Percentiles rank a stretch among this genome's conserved stretches.
phyloP scores from a whole-genome alignment of 495 filamentous ascomycete genomes.

The Xylaria castorea region DNA sequence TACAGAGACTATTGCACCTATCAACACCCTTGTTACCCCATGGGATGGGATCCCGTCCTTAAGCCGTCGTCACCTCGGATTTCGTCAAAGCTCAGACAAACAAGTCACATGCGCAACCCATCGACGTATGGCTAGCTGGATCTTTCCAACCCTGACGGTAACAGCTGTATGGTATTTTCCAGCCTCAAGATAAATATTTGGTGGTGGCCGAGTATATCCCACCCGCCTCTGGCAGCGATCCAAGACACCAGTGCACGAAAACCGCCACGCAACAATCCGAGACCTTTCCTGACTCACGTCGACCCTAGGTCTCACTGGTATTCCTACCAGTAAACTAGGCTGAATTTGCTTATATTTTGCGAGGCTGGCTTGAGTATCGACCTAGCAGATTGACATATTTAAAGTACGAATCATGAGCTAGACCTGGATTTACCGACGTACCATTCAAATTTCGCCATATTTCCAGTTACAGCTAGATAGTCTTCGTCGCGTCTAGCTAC shows the following conservation, averaged over 20 bases:
- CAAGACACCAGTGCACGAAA: not conserved
- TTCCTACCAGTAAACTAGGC: not conserved
- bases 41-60: constrained; percentile 10
- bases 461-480: not conserved
- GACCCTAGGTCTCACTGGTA: not conserved
- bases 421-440: not conserved
- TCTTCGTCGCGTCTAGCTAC: not conserved
- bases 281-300: constrained; percentile 17
- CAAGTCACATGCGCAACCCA: constrained; percentile 5
- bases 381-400: constrained; percentile 1
- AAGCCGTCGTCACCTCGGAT: not conserved
- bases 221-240: not conserved
- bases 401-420: not conserved
- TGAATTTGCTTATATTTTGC: not conserved
- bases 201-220: not conserved
- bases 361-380: not conserved
- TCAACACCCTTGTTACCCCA: constrained; percentile 11
- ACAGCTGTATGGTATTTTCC: not conserved
- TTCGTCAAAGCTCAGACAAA: constrained; percentile 6
- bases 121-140: not conserved
- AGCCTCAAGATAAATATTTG: constrained; percentile 10
- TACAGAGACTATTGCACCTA: constrained; percentile 11
- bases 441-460: not conserved
- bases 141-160: not conserved
- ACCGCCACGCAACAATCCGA: constrained; percentile 1